Percentiles rank a stretch among this genome's conserved stretches.
Conservation (phyloP, 2,329 filamentous ascomycete genomes). For the Helotiales sp. region DNA sequence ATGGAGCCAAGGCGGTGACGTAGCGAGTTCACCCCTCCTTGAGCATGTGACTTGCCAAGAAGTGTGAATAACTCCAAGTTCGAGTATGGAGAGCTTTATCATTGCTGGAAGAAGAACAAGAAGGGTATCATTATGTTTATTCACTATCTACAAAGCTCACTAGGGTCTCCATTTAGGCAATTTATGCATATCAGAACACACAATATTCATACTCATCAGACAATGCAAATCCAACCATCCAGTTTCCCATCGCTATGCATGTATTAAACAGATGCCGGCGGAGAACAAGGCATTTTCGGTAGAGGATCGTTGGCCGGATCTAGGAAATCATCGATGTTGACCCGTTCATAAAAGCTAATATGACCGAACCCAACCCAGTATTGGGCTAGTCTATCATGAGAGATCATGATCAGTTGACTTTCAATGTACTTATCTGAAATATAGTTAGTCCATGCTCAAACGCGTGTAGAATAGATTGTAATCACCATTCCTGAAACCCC, state of each 20-base stretch:
- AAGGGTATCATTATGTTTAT: too few relatives aligned
- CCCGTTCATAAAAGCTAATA: conserved; percentile 60
- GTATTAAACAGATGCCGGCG: too few relatives aligned
- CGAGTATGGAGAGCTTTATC: neutral
- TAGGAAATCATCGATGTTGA: conserved; percentile 56
- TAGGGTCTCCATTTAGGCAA: too few relatives aligned
- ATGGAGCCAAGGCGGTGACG: conserved; percentile 3
- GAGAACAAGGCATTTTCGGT: too few relatives aligned
- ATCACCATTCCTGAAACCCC: conserved; percentile 72
- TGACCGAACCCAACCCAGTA: conserved; percentile 71
- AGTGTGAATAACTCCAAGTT: neutral
- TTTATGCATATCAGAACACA: neutral
- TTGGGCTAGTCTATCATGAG: conserved; percentile 74
- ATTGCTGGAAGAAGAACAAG: too few relatives aligned
- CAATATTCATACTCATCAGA: too few relatives aligned
- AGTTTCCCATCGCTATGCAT: neutral
- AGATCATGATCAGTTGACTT: conserved; percentile 76
- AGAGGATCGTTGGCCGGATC: conserved; percentile 21
- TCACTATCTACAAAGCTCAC: too few relatives aligned
- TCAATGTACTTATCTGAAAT: conserved; percentile 69
- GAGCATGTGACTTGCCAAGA: neutral
- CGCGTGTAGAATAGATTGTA: neutral
- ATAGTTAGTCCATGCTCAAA: conserved; percentile 21
- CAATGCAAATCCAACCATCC: too few relatives aligned
- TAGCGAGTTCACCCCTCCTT: neutral